Evolutionary conservation across 768 basidiomycete genomes (phyloP).

Genomic region (Lactarius tabidus): DNA sequence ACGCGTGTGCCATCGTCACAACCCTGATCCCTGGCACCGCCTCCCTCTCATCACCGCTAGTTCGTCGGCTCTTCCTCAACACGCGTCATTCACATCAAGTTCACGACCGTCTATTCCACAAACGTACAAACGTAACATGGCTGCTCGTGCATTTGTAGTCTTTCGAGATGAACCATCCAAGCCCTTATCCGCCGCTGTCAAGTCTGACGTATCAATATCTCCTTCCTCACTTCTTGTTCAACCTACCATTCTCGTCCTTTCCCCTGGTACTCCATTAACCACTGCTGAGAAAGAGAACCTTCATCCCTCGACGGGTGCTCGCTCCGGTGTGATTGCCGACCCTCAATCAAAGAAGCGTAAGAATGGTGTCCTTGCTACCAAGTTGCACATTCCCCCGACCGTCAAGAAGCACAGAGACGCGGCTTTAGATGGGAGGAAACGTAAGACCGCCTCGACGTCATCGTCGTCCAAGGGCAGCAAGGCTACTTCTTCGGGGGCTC

Average conservation of each 20-base stretch:
- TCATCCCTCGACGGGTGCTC: slow-evolving; percentile 68
- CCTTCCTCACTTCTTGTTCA: slow-evolving; percentile 29
- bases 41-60: slow-evolving; percentile 6
- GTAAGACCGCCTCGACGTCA: slow-evolving; percentile 40
- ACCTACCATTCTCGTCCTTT: slow-evolving; percentile 30
- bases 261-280: slow-evolving; percentile 28
- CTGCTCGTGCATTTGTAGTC: slow-evolving; percentile 56
- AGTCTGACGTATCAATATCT: slow-evolving; percentile 28
- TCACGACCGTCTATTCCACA: slow-evolving; percentile 15
- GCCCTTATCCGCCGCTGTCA: slow-evolving; percentile 35
- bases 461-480: slow-evolving; percentile 24
- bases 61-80: slow-evolving; percentile 4
- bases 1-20: slow-evolving; percentile 19
- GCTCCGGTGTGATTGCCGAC: slow-evolving; percentile 39
- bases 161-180: slow-evolving; percentile 53
- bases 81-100: slow-evolving; percentile 22
- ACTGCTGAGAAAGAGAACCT: slow-evolving; percentile 70
- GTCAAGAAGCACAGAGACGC: slow-evolving; percentile 44
- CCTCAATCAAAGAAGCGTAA: slow-evolving; percentile 59
- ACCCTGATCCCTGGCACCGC: slow-evolving; percentile 21
- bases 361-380: slow-evolving; percentile 52
- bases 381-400: slow-evolving; percentile 38
- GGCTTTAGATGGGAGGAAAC: slow-evolving; percentile 53
- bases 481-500: slow-evolving; percentile 20
- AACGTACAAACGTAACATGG: slow-evolving; percentile 39